Percentiles rank a stretch among this genome's conserved stretches.
phyloP scores from a whole-genome alignment of 805 yeast species.

The Wickerhamiella vanderwaltii region DNA sequence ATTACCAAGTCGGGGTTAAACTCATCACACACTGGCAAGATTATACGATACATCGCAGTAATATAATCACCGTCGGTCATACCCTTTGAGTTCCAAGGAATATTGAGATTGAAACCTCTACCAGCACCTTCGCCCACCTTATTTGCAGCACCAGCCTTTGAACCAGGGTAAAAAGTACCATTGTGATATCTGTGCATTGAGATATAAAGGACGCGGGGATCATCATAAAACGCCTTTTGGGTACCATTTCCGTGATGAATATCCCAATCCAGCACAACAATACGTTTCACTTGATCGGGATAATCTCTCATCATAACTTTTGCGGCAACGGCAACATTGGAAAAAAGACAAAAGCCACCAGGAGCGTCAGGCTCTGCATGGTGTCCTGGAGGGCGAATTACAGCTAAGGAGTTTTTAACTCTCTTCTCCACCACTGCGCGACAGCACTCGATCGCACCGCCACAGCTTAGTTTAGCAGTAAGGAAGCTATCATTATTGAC shows the following conservation, averaged over 20 bases:
- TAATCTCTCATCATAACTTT: conserved; percentile 65
- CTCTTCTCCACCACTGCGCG: conserved; percentile 85
- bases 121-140: conserved; percentile 77
- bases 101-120: conserved; percentile 74
- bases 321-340: conserved; percentile 96
- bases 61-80: conserved; percentile 93
- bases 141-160: conserved; percentile 60
- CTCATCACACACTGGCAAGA: conserved; percentile 81
- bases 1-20: conserved; percentile 88
- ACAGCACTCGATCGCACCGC: conserved; percentile 95
- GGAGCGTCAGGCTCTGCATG: conserved; percentile 97
- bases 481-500: conserved; percentile 80
- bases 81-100: conserved; percentile 89
- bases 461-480: conserved; percentile 86
- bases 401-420: conserved; percentile 85
- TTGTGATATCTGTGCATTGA: conserved; percentile 88
- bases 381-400: conserved; percentile 98
- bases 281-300: conserved; percentile 77
- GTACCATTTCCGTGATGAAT: conserved; percentile 99
- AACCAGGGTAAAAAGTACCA: conserved; percentile 87
- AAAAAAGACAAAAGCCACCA: conserved; percentile 92
- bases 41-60: conserved; percentile 74
- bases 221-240: conserved; percentile 78
- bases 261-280: conserved; percentile 91
- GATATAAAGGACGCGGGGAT: conserved; percentile 80